Evolutionary conservation across 2,329 filamentous ascomycete genomes (phyloP), one percentile per base, ranked within the genome.

Genomic region (Sporothrix curviconia): DNA sequence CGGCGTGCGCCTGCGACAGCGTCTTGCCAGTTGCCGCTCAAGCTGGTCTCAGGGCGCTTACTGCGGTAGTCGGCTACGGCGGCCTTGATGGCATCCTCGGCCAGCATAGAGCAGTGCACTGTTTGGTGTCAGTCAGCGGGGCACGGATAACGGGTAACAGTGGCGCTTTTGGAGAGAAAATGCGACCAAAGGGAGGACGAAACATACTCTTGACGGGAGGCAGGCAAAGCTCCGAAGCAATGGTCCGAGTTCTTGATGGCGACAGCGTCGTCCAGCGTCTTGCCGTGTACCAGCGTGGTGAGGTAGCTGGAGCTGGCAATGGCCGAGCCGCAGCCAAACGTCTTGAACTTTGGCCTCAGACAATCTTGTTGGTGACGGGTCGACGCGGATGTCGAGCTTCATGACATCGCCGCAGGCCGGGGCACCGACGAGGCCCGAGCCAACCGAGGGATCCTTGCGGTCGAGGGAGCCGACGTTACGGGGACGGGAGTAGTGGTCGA

Each of bases 321-420:
- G 63, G 94, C 94, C 30, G 86, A 91, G 56, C 92, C 92, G 71
- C 92, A 96, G 43, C 92, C 92, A 70, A 96, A 96, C 0, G 92
- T 96, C 85, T 96, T 96, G 83, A 96, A 96, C 76, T 95, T n/a
- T 94, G 71, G 95, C 92, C 66, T 96, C 92, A n/a, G 66, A 85
- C 86, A 70, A 96, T 96, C 65, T 85, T 92, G 72, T 94, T 89
- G 67, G 85, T 90, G 66, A 87, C 80, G 63, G 89, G 74, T 96
- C 91, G 67, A 96, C 92, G 59, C 90, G 86, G 74, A 95, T 95
- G 77, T 95, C 89, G 34, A 95, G 81, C 74, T 94, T 94, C 88
- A 95, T 95, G 60, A 95, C 90, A 72, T 95, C 90, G 73, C 90
- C 90, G 69, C 89, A 92, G 32, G 90, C 90, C 51, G 90, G 90